Percentiles rank a stretch among this genome's conserved stretches.
Conservation (phyloP, 2,329 filamentous ascomycete genomes). For the Intubia oerlemansii region DNA sequence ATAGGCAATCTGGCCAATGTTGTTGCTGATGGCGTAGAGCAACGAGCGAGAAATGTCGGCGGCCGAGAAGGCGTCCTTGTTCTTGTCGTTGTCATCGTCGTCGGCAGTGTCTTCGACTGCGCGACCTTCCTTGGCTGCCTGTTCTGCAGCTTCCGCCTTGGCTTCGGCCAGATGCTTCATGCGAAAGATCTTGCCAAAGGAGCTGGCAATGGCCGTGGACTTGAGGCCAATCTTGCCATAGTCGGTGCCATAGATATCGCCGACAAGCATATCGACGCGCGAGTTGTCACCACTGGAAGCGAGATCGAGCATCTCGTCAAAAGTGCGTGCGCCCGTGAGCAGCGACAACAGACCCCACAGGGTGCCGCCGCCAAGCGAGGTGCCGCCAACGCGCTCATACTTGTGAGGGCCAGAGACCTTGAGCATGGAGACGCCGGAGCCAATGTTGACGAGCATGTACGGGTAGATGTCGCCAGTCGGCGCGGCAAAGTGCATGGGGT, state of each 20-base stretch:
- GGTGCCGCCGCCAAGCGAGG: conserved; percentile 87
- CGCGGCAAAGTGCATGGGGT: conserved; percentile 76
- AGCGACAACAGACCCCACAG: conserved; percentile 88
- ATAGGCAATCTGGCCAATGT: conserved; percentile 94
- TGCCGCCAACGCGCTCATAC: conserved; percentile 82
- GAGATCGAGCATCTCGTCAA: conserved; percentile 91
- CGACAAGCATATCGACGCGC: conserved; percentile 88
- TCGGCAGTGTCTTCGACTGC: not conserved
- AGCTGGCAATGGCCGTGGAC: conserved; percentile 85
- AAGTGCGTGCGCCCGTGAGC: conserved; percentile 81
- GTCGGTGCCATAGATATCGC: conserved; percentile 91
- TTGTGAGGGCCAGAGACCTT: conserved; percentile 81
- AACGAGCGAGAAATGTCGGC: conserved; percentile 82
- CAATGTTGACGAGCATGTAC: conserved; percentile 95
- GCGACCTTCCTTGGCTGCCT: not conserved
- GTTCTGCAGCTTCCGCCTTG: conserved; percentile 49
- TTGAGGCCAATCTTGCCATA: conserved; percentile 95
- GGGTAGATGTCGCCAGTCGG: conserved; percentile 54
- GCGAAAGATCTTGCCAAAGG: conserved; percentile 90
- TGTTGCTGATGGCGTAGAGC: conserved; percentile 90
- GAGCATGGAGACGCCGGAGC: conserved; percentile 89
- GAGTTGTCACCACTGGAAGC: conserved; percentile 83
- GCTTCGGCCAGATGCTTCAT: conserved; percentile 71
- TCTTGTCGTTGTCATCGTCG: not conserved
- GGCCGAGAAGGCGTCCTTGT: conserved; percentile 36